phyloP scores from a whole-genome alignment of 1,139 yeast genomes.

The Saccharomyces pastorianus region DNA sequence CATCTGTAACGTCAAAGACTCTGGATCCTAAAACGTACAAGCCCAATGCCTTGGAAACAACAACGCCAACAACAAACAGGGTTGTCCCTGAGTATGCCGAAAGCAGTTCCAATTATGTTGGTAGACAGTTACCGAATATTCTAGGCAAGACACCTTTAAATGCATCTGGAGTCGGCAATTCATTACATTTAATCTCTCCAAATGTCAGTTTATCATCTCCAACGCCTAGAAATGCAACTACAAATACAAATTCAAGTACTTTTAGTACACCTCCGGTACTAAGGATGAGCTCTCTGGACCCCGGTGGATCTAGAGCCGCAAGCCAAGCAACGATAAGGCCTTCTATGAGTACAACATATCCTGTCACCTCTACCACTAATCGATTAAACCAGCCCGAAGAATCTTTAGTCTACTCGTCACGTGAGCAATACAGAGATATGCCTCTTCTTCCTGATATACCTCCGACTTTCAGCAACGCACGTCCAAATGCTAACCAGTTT shows the following conservation, averaged over 20 bases:
- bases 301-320: not conserved
- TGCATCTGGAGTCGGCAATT: not conserved
- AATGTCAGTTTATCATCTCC: not conserved
- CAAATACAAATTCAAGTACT: not conserved
- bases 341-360: not conserved
- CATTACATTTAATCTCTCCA: not conserved
- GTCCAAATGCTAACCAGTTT: not conserved
- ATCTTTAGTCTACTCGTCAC: not conserved
- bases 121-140: slow-evolving; percentile 9
- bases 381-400: not conserved
- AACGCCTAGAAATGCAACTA: not conserved
- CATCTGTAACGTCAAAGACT: not conserved
- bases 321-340: not conserved
- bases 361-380: not conserved
- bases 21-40: not conserved
- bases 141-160: slow-evolving; percentile 19
- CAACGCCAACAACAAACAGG: not conserved
- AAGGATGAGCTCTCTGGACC: not conserved
- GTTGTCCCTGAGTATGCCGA: slow-evolving; percentile 2
- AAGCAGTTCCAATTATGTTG: slow-evolving; percentile 9
- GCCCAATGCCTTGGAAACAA: not conserved
- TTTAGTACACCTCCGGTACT: not conserved
- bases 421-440: not conserved
- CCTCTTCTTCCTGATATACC: not conserved
- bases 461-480: not conserved